Base-by-base conservation (phyloP, 345 rosid genomes). In the Fremontodendron californicum region DNA sequence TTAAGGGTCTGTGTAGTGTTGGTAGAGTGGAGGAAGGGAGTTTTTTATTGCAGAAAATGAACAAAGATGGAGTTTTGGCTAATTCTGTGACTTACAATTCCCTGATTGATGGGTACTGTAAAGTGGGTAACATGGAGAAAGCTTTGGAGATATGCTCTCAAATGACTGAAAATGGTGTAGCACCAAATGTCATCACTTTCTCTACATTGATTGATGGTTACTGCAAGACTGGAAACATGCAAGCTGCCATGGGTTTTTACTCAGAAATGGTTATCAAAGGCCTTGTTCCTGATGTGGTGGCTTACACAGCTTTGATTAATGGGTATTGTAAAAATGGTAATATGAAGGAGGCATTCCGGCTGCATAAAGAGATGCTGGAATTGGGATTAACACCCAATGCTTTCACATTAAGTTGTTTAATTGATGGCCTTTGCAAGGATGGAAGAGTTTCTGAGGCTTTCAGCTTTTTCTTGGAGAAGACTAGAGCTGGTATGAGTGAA, bases 231-330 rank as follows among this genome's bases (percentile, higher is more conserved):
- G 81, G 90, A 58, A 86, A 90, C 66, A 81, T 88, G 83, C 87
- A 86, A 74, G 85, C 87, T 74, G 97, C 93, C 61, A 71, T 82
- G 81, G 86, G 87, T 9, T 79, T 92, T 55, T 89, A 86, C 74
- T 69, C 81, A 0, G 97, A 92, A 86, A 92, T 92, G 97, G 63
- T 80, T 61, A 83, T 90, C 74, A 92, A 88, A 84, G 76, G 88
- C 12, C 62, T 88, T 63, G 75, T 74, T 49, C 91, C 93, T 23
- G 93, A 92, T 80, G 91, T 88, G 57, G 90, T 90, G 54, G 86
- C 86, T 12, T 88, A 85, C 82, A 82, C 93, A 21, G 74, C 90
- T 77, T 82, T 92, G 83, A 90, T 92, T 52, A 86, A 90, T 82
- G 93, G 92, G 19, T 86, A 84, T 46, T 88, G 90, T 78, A 90